Conservation (phyloP, 1,284 basidiomycete genomes). For the Rhodotorula sp. region DNA sequence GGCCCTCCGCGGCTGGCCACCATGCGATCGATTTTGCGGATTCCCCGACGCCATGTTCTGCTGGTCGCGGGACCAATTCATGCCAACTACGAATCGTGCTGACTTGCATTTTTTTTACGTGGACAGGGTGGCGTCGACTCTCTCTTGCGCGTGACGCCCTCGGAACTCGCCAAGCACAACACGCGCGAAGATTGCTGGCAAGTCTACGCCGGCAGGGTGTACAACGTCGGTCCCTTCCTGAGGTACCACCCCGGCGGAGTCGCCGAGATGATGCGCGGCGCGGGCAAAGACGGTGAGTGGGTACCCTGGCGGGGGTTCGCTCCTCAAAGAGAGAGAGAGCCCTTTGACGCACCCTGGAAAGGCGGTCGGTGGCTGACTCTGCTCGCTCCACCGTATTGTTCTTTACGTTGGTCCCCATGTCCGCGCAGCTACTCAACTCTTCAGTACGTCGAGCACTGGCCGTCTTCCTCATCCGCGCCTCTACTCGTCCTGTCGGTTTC, state of each 20-base stretch:
- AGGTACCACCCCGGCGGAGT: constrained; percentile 92
- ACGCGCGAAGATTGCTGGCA: constrained; percentile 89
- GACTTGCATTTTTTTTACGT: background rate
- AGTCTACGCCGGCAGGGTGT: constrained; percentile 87
- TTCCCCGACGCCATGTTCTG: too few species aligned
- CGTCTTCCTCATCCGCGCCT: background rate
- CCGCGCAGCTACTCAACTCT: constrained; percentile 58
- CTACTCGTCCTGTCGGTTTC: background rate
- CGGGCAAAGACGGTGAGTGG: constrained; percentile 74
- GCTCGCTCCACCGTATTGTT: too few species aligned
- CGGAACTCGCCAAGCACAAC: constrained; percentile 78
- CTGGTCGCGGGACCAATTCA: too few species aligned
- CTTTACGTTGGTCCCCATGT: too few species aligned
- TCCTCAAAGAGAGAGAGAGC: too few species aligned
- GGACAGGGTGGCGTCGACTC: constrained; percentile 46
- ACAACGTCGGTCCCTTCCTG: constrained; percentile 92
- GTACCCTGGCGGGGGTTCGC: too few species aligned
- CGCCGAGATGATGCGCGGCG: constrained; percentile 90
- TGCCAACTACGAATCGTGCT: too few species aligned
- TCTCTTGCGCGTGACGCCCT: constrained; percentile 72
- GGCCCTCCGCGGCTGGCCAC: background rate
- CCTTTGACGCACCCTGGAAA: too few species aligned
- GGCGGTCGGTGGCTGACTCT: too few species aligned
- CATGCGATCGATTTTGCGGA: constrained; percentile 56
- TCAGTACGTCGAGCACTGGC: constrained; percentile 60